Conservation (phyloP, 2,329 filamentous ascomycete genomes). For the Trichoderma koningii region DNA sequence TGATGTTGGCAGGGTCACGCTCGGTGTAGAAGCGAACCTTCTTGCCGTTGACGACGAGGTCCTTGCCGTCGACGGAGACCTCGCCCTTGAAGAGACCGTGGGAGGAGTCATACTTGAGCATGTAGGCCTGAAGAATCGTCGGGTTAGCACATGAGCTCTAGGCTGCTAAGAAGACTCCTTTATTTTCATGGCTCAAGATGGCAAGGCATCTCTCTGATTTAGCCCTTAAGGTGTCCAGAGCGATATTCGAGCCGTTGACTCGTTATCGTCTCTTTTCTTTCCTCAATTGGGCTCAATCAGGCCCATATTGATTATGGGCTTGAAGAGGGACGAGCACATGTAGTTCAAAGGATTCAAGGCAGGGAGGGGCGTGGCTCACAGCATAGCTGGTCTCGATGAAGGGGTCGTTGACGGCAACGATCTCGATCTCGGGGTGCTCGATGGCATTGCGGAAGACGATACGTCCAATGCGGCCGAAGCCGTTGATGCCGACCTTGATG, state of each 20-base stretch:
- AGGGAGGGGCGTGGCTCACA: conserved; percentile 61
- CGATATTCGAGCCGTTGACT: neutral
- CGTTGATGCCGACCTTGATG: conserved; percentile 94
- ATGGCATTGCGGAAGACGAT: conserved; percentile 98
- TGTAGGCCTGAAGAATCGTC: conserved; percentile 73
- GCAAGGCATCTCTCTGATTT: neutral
- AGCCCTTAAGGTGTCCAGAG: neutral
- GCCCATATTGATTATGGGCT: conserved; percentile 2
- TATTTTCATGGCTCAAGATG: neutral
- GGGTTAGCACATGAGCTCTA: conserved; percentile 2
- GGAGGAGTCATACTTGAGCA: conserved; percentile 99
- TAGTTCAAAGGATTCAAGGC: neutral
- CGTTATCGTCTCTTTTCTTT: neutral
- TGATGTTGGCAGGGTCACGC: conserved; percentile 86
- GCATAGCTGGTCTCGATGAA: conserved; percentile 99
- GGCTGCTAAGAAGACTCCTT: neutral
- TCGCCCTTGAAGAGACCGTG: conserved; percentile 97
- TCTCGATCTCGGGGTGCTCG: conserved; percentile 84
- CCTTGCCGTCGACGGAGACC: conserved; percentile 68
- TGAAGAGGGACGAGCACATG: conserved; percentile 14
- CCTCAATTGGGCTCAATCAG: neutral
- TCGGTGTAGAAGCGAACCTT: conserved; percentile 91
- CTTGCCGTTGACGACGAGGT: conserved; percentile 91
- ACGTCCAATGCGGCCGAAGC: conserved; percentile 98
- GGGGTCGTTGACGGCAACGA: conserved; percentile 98